phyloP scores from a whole-genome alignment of 225 moss, liverwort and hornwort species.

The Takakia lepidozioides region DNA sequence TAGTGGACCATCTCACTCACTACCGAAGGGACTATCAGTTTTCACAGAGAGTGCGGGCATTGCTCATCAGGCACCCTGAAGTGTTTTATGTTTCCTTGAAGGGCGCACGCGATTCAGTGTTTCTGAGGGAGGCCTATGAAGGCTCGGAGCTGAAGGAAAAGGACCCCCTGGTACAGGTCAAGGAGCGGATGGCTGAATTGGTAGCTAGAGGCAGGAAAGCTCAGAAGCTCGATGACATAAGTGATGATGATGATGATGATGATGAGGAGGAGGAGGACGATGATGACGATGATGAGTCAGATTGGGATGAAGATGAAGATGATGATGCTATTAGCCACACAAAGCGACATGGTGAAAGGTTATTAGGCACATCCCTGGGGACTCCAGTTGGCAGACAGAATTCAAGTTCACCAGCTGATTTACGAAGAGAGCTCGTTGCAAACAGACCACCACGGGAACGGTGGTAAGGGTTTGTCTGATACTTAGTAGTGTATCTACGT shows the following conservation, averaged over 20 bases:
- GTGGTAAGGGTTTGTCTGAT: conserved; percentile 30
- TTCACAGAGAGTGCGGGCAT: conserved; percentile 60
- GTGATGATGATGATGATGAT: conserved; percentile 26
- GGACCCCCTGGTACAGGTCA: conserved; percentile 61
- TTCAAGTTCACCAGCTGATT: background rate
- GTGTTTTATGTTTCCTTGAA: conserved; percentile 83
- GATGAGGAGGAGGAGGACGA: conserved; percentile 18
- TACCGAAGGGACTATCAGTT: conserved; percentile 86
- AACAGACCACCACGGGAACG: conserved; percentile 27
- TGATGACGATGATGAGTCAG: conserved; percentile 20
- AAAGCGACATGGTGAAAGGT: conserved; percentile 8
- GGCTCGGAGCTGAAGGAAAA: conserved; percentile 64
- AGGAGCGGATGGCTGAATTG: conserved; percentile 51
- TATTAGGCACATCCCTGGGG: conserved; percentile 30
- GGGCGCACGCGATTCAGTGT: conserved; percentile 80
- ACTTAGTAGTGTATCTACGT: too few species aligned
- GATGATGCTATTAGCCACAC: background rate
- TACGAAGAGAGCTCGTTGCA: conserved; percentile 2
- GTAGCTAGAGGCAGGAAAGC: conserved; percentile 25
- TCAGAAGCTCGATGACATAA: conserved; percentile 37
- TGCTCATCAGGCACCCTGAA: conserved; percentile 86
- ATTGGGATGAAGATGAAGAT: conserved; percentile 12
- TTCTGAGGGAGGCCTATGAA: conserved; percentile 70
- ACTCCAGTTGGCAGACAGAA: conserved; percentile 7
- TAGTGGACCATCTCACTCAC: conserved; percentile 86